Base-by-base conservation (phyloP, 2,329 filamentous ascomycete genomes). In the Exophiala spinifera region DNA sequence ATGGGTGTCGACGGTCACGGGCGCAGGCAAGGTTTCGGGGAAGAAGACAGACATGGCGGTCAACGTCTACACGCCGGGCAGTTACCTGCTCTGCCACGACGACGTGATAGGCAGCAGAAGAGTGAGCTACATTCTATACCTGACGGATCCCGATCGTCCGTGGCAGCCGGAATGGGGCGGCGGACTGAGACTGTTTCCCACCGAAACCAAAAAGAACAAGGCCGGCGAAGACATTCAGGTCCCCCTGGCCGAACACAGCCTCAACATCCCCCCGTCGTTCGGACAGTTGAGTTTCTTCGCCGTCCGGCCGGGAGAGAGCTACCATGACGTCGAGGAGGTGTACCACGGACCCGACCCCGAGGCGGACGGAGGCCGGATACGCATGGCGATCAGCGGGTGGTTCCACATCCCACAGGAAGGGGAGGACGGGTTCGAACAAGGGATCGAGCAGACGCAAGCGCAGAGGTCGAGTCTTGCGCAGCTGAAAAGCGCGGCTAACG, bases 341-440 rank as follows among this genome's bases (percentile, higher is more conserved):
- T 97, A 96, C 73, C 84, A 88, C 65, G 77, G 74, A 60, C 78
- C 69, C 56, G 77, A 76, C 68, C 80, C 76, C 64, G 81, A 83
- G 72, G 80, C 84, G 51, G 80, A 79, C 68, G 83, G 79, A 70
- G 80, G 67, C 57, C 69, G 73, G 7, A 84, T 96, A 46, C 86
- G 94, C 63, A 97, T 99, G 92, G 94, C 94, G 47, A 96, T 99
- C 67, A 96, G 90, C 68, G 94, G 94, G 49, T 99, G 94, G 94
- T 99, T 95, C 71, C 94, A 99, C 72, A 97, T 99, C 60, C 94
- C 94, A 0, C 94, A 99, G 73, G 75, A 88, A 63, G 92, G 92
- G 52, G 94, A 99, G 71, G 90, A 95, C 21, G 94, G 94, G 40
- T 99, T 87, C 65, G 84, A 95, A 63, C 78, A 88, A 67, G 94